phyloP scores from a whole-genome alignment of 371 early-diverging fungal genomes.

The Vittaforma corneae region DNA sequence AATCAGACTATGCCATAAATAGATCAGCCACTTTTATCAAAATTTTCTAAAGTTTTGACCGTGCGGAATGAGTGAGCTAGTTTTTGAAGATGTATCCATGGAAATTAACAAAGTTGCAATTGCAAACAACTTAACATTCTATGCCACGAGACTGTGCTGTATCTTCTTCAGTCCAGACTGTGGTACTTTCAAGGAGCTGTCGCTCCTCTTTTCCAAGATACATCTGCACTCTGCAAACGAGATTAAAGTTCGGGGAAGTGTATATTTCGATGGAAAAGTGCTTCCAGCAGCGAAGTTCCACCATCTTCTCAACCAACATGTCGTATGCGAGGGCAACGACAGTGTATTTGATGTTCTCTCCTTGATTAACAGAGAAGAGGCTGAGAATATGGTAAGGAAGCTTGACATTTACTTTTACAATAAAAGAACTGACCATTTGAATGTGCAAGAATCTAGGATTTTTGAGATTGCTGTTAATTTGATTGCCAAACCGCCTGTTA shows the following conservation, averaged over 20 bases:
- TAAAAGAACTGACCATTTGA: background rate
- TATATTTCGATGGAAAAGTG: background rate
- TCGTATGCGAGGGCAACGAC: background rate
- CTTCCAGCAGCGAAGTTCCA: background rate
- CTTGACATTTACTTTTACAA: background rate
- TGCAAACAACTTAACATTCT: background rate
- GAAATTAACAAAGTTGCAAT: background rate
- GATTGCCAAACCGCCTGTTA: constrained; percentile 2
- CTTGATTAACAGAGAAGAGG: background rate
- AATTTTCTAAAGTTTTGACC: background rate
- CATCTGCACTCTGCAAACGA: background rate
- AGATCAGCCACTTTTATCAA: background rate
- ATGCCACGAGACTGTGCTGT: background rate
- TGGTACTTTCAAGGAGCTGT: too few species aligned
- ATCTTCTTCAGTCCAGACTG: too few species aligned
- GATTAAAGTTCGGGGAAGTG: background rate
- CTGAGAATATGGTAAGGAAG: background rate
- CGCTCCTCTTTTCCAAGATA: too few species aligned
- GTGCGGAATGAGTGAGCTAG: background rate
- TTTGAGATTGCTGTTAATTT: constrained; percentile 1
- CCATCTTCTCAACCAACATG: constrained; percentile 1
- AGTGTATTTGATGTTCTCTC: background rate
- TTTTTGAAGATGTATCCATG: background rate
- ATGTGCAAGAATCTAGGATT: constrained; percentile 7
- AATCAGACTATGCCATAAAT: too few species aligned